These are phyloP conservation scores for Leishmania amazonensis DNA, from an alignment of 208 protist species.

Conservation along the genomic window DNA sequence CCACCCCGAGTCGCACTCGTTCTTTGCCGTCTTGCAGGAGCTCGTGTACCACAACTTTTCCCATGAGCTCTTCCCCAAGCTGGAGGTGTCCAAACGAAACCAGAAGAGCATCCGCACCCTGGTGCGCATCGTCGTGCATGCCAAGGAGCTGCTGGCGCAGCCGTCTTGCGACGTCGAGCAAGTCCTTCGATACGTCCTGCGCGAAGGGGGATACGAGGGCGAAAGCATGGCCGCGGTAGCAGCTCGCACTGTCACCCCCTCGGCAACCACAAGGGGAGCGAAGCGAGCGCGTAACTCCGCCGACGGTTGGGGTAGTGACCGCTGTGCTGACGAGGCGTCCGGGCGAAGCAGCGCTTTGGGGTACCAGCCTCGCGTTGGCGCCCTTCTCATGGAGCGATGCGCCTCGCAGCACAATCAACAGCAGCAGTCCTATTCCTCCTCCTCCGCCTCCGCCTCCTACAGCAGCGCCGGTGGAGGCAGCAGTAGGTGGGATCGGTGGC, in stretches of 20 bases:
- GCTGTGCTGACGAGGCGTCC: neutral
- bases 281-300: constrained; percentile 4
- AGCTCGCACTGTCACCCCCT: constrained; percentile 6
- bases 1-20: constrained; percentile 43
- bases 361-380: constrained; percentile 5
- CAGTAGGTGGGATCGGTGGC: neutral
- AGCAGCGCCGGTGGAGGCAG: constrained; percentile 3
- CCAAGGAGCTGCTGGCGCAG: constrained; percentile 38
- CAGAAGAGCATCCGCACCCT: constrained; percentile 48
- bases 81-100: constrained; percentile 41
- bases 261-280: neutral
- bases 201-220: constrained; percentile 54
- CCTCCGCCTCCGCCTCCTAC: constrained; percentile 5
- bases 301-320: neutral
- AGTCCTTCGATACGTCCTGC: constrained; percentile 42
- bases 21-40: constrained; percentile 57
- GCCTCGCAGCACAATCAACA: constrained; percentile 21
- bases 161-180: constrained; percentile 49
- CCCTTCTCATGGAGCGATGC: constrained; percentile 16
- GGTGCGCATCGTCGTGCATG: constrained; percentile 39
- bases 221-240: constrained; percentile 22
- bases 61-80: constrained; percentile 35
- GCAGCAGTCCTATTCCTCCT: constrained; percentile 6
- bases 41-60: constrained; percentile 60
- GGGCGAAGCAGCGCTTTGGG: neutral